These are phyloP conservation scores for Neofusicoccum cordaticola DNA, from an alignment of 2,329 filamentous ascomycete species.

Conservation along the genomic window DNA sequence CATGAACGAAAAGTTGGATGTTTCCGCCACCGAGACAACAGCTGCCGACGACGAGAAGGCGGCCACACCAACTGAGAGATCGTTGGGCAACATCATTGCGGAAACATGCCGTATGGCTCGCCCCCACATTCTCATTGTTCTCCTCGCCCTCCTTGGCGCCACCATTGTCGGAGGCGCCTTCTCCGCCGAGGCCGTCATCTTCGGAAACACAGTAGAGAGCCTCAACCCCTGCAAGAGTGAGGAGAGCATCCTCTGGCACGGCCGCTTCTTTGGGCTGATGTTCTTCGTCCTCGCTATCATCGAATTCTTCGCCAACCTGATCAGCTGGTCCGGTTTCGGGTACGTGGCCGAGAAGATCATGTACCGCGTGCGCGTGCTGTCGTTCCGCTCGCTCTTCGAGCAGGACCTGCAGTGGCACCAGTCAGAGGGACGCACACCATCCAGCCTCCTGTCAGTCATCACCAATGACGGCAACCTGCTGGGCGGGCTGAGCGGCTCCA, in stretches of 20 bases:
- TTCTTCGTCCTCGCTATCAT: constrained; percentile 61
- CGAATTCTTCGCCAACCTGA: constrained; percentile 60
- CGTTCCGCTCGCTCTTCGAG: constrained; percentile 62
- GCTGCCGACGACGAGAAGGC: background rate
- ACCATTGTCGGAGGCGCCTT: constrained; percentile 57
- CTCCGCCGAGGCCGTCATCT: constrained; percentile 57
- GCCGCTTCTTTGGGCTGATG: constrained; percentile 56
- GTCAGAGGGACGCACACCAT: constrained; percentile 60
- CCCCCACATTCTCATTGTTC: constrained; percentile 45
- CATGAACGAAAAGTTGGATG: constrained; percentile 18
- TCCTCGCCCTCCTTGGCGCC: constrained; percentile 51
- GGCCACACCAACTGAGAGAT: background rate
- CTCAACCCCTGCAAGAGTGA: constrained; percentile 54
- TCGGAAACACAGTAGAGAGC: constrained; percentile 59
- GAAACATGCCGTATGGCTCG: constrained; percentile 23
- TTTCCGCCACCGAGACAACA: background rate
- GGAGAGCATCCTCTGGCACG: constrained; percentile 48
- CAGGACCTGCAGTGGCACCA: constrained; percentile 72
- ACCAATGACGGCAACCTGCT: constrained; percentile 67
- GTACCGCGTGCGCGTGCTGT: constrained; percentile 61
- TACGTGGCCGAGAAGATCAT: constrained; percentile 63
- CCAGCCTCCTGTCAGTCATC: constrained; percentile 63
- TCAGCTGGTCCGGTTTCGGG: constrained; percentile 59
- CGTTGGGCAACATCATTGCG: constrained; percentile 21
- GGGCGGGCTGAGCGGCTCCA: constrained; percentile 66